Evolutionary conservation across 2,329 filamentous ascomycete species (phyloP), one percentile per base, ranked within the genome.

Genomic region (Polychaeton citri): DNA sequence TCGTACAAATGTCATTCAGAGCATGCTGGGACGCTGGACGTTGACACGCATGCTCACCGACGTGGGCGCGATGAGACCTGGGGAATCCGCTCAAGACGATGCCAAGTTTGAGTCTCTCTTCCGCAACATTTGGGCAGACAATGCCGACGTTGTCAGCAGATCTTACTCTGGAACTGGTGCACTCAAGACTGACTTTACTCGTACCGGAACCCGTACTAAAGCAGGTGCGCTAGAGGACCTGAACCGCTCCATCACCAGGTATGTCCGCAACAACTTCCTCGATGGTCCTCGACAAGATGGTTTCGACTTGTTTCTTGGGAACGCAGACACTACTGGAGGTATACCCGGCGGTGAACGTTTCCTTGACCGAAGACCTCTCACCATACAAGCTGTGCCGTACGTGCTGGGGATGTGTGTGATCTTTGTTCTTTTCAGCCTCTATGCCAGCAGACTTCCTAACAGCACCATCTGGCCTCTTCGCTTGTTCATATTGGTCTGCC

Each of bases 81-180:
- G 86, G 37, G 75, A 88, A 51, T 77, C 72, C 16, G 87, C 90
- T 48, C 76, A 78, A 39, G 81, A 86, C 49, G 85, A 95, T 52
- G 65, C 71, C 9, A 74, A 71, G 1, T 98, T 98, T 55, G 87
- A 95, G 59, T 69, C 81, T 49, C 66, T 96, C 39, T 98, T 96
- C 74, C 84, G 90, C 47, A 96, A 96, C 60, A 70, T 96, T 12
- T 98, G 90, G 90, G 90, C 90, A 19, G 90, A 98, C 62, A 98
- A 98, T 52, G 90, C 92, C 38, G 90, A 98, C 57, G 81, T 92
- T 17, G 87, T 98, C 21, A 93, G 87, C 13, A 80, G 76, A 47
- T 79, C 85, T 0, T 98, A 98, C 60, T 90, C 90, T 1, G 90
- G 90, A 37, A 98, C 92, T 1, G 92, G 90, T 3, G 90, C 90